Evolutionary conservation across 2,329 filamentous ascomycete genomes (phyloP).

Genomic region (Lachnellula willkommii): DNA sequence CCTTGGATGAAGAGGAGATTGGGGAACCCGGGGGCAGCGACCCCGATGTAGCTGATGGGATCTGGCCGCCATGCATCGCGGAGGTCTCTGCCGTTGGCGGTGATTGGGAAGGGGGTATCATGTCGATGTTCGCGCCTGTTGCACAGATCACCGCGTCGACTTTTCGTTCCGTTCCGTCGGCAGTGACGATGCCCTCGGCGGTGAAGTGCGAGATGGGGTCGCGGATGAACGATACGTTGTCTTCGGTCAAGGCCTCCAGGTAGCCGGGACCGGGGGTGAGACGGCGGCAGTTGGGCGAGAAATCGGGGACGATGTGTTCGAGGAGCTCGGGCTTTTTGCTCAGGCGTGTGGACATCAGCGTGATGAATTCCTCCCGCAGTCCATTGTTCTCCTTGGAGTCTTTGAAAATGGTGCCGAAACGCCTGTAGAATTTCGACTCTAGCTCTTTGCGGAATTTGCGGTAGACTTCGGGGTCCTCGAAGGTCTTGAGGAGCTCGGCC

Average conservation of each 20-base stretch:
- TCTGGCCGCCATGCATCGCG: conserved; percentile 50
- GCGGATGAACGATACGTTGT: conserved; percentile 58
- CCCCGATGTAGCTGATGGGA: conserved; percentile 62
- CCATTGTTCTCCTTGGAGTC: conserved; percentile 35
- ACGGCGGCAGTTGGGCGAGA: conserved; percentile 40
- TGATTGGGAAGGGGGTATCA: conserved; percentile 56
- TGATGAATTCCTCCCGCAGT: conserved; percentile 32
- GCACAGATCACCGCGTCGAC: conserved; percentile 64
- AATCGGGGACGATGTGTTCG: conserved; percentile 34
- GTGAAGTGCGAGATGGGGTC: conserved; percentile 55
- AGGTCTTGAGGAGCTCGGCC: conserved; percentile 48
- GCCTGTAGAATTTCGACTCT: conserved; percentile 58
- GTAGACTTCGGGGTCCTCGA: conserved; percentile 54
- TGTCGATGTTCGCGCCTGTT: conserved; percentile 59
- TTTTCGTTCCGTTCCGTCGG: conserved; percentile 49
- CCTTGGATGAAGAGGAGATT: conserved; percentile 63
- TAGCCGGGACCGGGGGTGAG: conserved; percentile 51
- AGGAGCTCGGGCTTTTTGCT: conserved; percentile 36
- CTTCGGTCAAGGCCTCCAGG: conserved; percentile 56
- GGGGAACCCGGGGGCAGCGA: conserved; percentile 59
- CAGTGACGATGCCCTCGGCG: conserved; percentile 52
- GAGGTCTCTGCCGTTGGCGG: conserved; percentile 49
- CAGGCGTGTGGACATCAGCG: conserved; percentile 38
- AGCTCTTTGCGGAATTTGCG: conserved; percentile 52
- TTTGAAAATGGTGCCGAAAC: conserved; percentile 49